phyloP scores from a whole-genome alignment of 495 filamentous ascomycete genomes.

The Tuber microsphaerosporum region DNA sequence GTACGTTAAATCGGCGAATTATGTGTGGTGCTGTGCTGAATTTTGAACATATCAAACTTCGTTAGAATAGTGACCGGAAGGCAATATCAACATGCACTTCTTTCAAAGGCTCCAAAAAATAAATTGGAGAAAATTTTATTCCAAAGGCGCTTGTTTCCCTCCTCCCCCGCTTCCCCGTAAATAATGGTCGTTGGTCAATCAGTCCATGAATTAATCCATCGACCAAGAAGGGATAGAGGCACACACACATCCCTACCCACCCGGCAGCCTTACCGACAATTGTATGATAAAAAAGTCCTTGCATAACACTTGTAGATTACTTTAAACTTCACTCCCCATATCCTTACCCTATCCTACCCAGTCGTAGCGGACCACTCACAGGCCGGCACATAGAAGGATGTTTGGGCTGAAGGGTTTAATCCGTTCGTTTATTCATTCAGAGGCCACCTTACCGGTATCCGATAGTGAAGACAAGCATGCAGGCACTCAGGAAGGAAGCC shows the following conservation, averaged over 20 bases:
- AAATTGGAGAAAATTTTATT: neutral
- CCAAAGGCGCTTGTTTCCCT: neutral
- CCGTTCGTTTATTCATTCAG: neutral
- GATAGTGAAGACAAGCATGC: neutral
- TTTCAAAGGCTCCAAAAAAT: neutral
- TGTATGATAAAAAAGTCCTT: neutral
- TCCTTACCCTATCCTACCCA: neutral
- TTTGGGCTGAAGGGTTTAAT: neutral
- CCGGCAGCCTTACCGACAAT: neutral
- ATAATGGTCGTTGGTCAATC: neutral
- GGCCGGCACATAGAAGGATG: neutral
- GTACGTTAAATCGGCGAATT: neutral
- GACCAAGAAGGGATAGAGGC: neutral
- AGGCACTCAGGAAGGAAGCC: neutral
- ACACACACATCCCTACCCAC: neutral
- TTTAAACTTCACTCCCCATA: neutral
- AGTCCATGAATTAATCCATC: neutral
- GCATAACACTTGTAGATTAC: neutral
- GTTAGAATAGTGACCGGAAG: neutral
- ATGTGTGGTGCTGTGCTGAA: neutral
- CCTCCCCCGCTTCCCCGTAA: neutral
- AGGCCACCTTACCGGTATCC: neutral
- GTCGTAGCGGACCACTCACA: neutral
- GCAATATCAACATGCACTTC: neutral
- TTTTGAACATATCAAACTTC: neutral